Evolutionary conservation across 495 filamentous ascomycete genomes (phyloP).

Genomic region (Aspergillus leporis): DNA sequence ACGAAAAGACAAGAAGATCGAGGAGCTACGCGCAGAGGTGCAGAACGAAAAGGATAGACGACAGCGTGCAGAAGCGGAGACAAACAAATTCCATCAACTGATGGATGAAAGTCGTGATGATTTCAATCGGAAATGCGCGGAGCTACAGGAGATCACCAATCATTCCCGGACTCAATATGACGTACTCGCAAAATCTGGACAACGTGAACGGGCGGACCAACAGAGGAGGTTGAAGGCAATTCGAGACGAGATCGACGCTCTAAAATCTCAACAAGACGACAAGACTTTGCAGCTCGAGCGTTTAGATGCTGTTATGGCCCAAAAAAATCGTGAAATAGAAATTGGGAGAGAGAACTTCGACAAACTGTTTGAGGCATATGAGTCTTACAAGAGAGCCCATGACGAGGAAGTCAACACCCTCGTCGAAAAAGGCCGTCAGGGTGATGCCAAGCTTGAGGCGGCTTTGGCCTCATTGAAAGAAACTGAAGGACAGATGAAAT

Average conservation of each 20-base stretch:
- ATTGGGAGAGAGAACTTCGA: conserved; percentile 60
- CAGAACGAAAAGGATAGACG: conserved; percentile 67
- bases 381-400: conserved; percentile 62
- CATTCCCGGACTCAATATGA: conserved; percentile 64
- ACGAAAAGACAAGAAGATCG: conserved; percentile 78
- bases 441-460: conserved; percentile 55
- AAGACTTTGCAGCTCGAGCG: conserved; percentile 59
- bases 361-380: conserved; percentile 54
- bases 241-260: conserved; percentile 27
- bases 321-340: conserved; percentile 67
- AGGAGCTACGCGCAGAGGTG: conserved; percentile 66
- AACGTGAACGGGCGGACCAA: conserved; percentile 55
- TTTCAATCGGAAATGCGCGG: conserved; percentile 61
- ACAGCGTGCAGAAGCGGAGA: conserved; percentile 60
- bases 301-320: conserved; percentile 64
- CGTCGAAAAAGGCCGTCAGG: conserved; percentile 52
- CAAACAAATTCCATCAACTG: conserved; percentile 62
- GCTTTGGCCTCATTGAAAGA: conserved; percentile 60
- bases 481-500: conserved; percentile 65
- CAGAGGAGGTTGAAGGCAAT: conserved; percentile 35
- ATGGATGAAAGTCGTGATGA: conserved; percentile 55
- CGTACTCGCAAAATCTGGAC: conserved; percentile 61
- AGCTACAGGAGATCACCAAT: conserved; percentile 57
- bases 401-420: conserved; percentile 59
- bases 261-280: conserved; percentile 42